These are phyloP conservation scores for Marasmius fiardii DNA, from an alignment of 1,284 basidiomycete genomes.

Conservation along the genomic window DNA sequence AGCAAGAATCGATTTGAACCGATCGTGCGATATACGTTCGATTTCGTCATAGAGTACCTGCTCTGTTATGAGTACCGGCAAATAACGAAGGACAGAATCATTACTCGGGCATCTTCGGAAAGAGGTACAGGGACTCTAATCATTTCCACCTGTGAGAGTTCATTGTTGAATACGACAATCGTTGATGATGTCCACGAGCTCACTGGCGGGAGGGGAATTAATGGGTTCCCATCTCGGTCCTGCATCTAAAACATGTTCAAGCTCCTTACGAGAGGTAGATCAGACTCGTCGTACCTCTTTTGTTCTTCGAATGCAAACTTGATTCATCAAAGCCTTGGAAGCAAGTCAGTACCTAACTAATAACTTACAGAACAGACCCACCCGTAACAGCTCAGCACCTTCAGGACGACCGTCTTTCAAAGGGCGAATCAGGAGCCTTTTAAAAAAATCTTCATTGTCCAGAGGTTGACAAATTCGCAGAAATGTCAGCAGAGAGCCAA, in stretches of 20 bases:
- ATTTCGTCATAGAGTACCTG: conserved; percentile 73
- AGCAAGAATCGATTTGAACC: conserved; percentile 57
- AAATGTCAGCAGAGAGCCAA: conserved; percentile 83
- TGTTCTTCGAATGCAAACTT: conserved; percentile 80
- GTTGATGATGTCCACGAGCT: conserved; percentile 13
- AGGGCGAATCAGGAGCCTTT: conserved; percentile 69
- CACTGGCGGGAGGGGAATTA: conserved; percentile 78
- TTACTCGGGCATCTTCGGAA: conserved; percentile 61
- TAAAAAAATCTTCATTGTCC: conserved; percentile 79
- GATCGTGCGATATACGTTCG: conserved; percentile 57
- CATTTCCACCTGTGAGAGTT: conserved; percentile 59
- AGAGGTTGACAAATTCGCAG: conserved; percentile 78
- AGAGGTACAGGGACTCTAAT: conserved; percentile 71
- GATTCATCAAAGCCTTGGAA: conserved; percentile 74
- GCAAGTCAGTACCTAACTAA: conserved; percentile 4
- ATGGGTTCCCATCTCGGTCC: conserved; percentile 66
- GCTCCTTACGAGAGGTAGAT: not conserved
- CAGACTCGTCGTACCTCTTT: conserved; percentile 60
- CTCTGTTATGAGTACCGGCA: conserved; percentile 1
- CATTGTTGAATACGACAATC: not conserved
- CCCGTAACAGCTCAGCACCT: conserved; percentile 72
- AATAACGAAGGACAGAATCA: conserved; percentile 13
- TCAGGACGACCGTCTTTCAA: conserved; percentile 62
- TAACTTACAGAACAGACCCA: conserved; percentile 28
- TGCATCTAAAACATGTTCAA: conserved; percentile 59